Base-by-base conservation (phyloP, 2,329 filamentous ascomycete genomes). In the Claviceps sp. region DNA sequence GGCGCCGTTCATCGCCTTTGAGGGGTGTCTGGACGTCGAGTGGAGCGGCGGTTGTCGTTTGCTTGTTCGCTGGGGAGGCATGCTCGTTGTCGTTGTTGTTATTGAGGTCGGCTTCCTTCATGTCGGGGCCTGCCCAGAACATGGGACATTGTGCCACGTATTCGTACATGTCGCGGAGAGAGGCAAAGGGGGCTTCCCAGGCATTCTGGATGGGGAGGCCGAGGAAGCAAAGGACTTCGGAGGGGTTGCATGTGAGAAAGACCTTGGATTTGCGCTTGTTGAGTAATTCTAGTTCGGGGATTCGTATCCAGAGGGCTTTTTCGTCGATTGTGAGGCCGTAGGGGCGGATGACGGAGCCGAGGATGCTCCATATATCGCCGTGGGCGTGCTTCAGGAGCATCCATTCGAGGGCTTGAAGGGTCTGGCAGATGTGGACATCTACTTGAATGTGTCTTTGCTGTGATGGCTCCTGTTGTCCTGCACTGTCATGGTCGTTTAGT, bases 301-400 rank as follows among this genome's bases (percentile, higher is more conserved):
- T 74, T 0, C 85, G 77, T 0, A 91, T 59, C 62, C 76, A 80
- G 1, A 93, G 65, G 1, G 80, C 84, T 13, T 62, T 64, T 49
- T 87, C 78, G 57, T 81, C 83, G 24, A 80, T 69, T 0, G 79
- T 85, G 7, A 93, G 74, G 1, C 86, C 86, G 39, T 80, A 76
- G 0, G 75, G 76, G 0, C 82, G 75, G 55, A 87, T 78, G 8
- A 74, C 77, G 17, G 76, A 72, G 5, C 85, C 84, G 0, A 91
- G 62, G 8, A 81, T 62, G 54, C 79, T 84, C 74, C 82, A 82
- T 0, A 81, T 52, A 58, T 91, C 87, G n/a, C 85, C 84, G 58
- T 91, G 87, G 0, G 79, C 76, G 41, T 84, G 73, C 57, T 80
- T 80, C 67, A 89, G 89, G 3, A 79, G 65, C 40, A 74, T 72